Evolutionary conservation across 768 basidiomycete genomes (phyloP).

Genomic region (Hygrocybe coccinea): DNA sequence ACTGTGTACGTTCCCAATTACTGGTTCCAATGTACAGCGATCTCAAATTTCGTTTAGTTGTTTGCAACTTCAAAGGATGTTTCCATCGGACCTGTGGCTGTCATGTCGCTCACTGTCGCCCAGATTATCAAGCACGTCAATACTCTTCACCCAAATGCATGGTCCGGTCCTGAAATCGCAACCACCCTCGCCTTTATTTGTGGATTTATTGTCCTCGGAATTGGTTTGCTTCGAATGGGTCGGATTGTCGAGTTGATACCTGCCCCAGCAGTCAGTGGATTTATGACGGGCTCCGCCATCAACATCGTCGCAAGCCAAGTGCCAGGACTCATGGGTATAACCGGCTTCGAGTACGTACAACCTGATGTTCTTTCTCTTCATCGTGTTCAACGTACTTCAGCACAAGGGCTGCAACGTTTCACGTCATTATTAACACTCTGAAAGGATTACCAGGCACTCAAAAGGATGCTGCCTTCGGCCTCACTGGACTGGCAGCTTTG

Average conservation of each 20-base stretch:
- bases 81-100: slow-evolving; percentile 98
- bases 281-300: slow-evolving; percentile 98
- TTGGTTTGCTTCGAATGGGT: slow-evolving; percentile 85
- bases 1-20: slow-evolving; percentile 56
- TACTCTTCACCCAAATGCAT: slow-evolving; percentile 48
- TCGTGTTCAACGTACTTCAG: slow-evolving; percentile 32
- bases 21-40: neutral
- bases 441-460: slow-evolving; percentile 69
- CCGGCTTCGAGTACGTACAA: slow-evolving; percentile 69
- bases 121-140: slow-evolving; percentile 73
- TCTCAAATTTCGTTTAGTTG: slow-evolving; percentile 43
- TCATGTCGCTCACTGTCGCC: slow-evolving; percentile 88
- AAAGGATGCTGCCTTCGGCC: slow-evolving; percentile 87
- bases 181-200: slow-evolving; percentile 78
- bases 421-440: slow-evolving; percentile 89
- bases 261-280: slow-evolving; percentile 75
- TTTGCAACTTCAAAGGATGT: slow-evolving; percentile 98
- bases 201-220: slow-evolving; percentile 86
- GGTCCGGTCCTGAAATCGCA: slow-evolving; percentile 70
- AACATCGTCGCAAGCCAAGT: slow-evolving; percentile 86
- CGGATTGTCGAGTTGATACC: slow-evolving; percentile 97
- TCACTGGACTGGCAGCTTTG: slow-evolving; percentile 65
- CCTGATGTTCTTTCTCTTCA: neutral
- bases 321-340: slow-evolving; percentile 83
- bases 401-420: slow-evolving; percentile 79